phyloP scores from a whole-genome alignment of 2,329 filamentous ascomycete species.

The Epichloe sylvatica region DNA sequence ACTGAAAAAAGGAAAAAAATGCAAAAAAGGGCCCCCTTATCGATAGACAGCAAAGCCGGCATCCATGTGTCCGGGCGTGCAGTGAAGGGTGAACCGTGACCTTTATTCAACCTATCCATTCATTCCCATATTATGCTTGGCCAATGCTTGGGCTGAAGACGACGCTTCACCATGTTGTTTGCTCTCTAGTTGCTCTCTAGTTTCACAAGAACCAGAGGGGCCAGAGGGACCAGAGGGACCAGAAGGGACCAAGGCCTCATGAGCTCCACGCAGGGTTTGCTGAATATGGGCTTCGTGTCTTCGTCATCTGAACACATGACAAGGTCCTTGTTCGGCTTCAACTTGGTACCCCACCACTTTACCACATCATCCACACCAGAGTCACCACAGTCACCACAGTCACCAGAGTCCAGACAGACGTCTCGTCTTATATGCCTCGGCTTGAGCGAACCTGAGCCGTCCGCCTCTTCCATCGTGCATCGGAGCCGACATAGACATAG shows the following conservation, averaged over 20 bases:
- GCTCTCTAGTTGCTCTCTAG: constrained; percentile 1
- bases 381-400: neutral
- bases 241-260: neutral
- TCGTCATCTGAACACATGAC: neutral
- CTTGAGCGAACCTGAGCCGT: neutral
- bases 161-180: neutral
- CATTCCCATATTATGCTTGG: neutral
- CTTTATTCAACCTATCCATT: neutral
- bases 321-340: neutral
- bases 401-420: neutral
- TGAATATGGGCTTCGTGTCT: neutral
- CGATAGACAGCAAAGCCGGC: neutral
- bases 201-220: neutral
- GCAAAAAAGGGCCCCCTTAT: neutral
- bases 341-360: neutral
- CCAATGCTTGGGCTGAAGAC: neutral
- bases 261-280: neutral
- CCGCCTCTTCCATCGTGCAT: neutral
- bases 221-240: neutral
- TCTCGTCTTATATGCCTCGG: neutral
- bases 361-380: neutral
- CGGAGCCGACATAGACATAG: neutral
- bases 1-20: neutral
- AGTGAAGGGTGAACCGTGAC: neutral
- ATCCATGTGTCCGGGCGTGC: neutral